Evolutionary conservation across 2,329 filamentous ascomycete species (phyloP).

Genomic region (Calycina marina): DNA sequence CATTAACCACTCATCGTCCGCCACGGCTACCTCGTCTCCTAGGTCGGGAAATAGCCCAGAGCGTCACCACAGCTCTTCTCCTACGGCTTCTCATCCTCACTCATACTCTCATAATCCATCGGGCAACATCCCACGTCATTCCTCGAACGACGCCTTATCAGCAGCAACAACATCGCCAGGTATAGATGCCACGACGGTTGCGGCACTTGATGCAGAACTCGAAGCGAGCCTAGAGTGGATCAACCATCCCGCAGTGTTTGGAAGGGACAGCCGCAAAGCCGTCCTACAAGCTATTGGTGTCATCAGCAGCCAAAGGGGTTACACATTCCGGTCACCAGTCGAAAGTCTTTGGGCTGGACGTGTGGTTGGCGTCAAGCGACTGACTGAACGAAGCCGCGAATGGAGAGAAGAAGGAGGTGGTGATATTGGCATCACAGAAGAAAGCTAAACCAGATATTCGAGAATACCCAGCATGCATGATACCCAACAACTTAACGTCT

Average conservation of each 20-base stretch:
- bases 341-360: slow-evolving; percentile 82
- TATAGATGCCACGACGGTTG: slow-evolving; percentile 72
- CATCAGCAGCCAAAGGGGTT: slow-evolving; percentile 85
- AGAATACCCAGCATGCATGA: background rate
- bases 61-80: slow-evolving; percentile 27
- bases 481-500: background rate
- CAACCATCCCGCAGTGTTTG: slow-evolving; percentile 88
- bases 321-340: slow-evolving; percentile 81
- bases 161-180: slow-evolving; percentile 42
- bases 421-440: slow-evolving; percentile 22
- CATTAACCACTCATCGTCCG: background rate
- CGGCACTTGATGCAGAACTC: slow-evolving; percentile 79
- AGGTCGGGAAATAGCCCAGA: slow-evolving; percentile 19
- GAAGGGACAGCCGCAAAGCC: slow-evolving; percentile 84
- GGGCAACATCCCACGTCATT: slow-evolving; percentile 32
- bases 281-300: slow-evolving; percentile 94
- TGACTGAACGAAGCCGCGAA: slow-evolving; percentile 74
- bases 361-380: slow-evolving; percentile 62
- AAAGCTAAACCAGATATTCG: slow-evolving; percentile 12
- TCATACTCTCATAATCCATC: slow-evolving; percentile 17
- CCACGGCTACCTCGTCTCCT: slow-evolving; percentile 14
- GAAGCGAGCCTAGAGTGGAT: slow-evolving; percentile 94
- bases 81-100: slow-evolving; percentile 25
- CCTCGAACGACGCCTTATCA: slow-evolving; percentile 31
- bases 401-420: slow-evolving; percentile 66